Base-by-base conservation (phyloP, 805 yeast species). In the Candida namnaoensis region DNA sequence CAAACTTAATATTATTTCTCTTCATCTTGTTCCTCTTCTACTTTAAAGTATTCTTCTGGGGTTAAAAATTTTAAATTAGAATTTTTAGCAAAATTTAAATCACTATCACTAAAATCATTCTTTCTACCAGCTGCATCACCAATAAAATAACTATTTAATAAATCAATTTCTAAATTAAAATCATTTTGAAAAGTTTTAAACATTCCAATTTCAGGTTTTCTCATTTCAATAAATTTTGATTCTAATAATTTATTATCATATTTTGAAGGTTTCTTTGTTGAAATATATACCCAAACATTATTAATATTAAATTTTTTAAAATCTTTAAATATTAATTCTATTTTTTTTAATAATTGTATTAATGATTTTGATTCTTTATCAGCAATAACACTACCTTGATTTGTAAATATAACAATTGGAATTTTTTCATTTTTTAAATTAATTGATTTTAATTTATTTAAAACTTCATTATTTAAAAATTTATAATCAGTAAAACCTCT, bases 71-170 rank as follows among this genome's bases (percentile, higher is more conserved):
- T 46, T 2, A 88, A 37, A 0, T 75, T 76, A 1, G 73, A 53
- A 15, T 65, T 69, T 36, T 66, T 47, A 0, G 98, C 96, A 68
- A 90, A 90, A 42, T 45, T 56, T 47, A 57, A 60, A 58, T 91
- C 99, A 38, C 84, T 75, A 50, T 85, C 88, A 68, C 93, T 85
- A 56, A 82, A 84, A 59, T 91, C 98, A 0, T 54, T 59, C 2
- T 56, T 53, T 41, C 98, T 68, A 1, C 98, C 99, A 7, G 96
- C 98, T 0, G 98, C 98, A 64, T 91, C 99, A 6, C 99, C 99
- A n/a, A 88, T 90, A 58, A 64, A 93, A 41, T 80, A 67, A 39
- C 86, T 74, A 9, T 60, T 48, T 0, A 55, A 61, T 38, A 56
- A 39, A 50, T 78, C 79, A 2, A 79, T 49, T 27, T 27, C 30